Base-by-base conservation (phyloP, 768 basidiomycete genomes). In the Lactifluus subvellereus region DNA sequence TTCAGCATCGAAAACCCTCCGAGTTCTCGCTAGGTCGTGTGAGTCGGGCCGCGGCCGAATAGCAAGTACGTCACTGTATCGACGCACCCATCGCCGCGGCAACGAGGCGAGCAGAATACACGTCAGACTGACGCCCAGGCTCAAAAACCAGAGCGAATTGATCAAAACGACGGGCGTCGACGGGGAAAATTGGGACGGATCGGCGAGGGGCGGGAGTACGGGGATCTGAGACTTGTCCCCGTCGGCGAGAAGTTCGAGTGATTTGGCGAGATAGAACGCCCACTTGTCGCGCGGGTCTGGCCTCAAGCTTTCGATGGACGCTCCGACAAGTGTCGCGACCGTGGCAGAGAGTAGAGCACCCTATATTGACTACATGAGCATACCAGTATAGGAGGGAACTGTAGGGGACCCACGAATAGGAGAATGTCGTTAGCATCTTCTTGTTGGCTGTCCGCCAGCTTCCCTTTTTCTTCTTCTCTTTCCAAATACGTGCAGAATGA, bases 11-110 rank as follows among this genome's bases (percentile, higher is more conserved):
- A 49, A 10, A 20, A n/a, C 77, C 7, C 77, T 73, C 22, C 76
- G 74, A 6, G 78, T 73, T 20, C 77, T 70, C 2, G 77, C 76
- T 18, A 75, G 74, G 60, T 57, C 76, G 30, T 20, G 57, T 18
- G 20, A 58, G 22, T 33, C n/a, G 59, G 62, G 1, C 76, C 73
- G 32, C 71, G 65, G 22, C 72, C 71, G 47, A 71, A 71, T 33
- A 49, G 56, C 11, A 10, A 55, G 6, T 2, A 1, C 35, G 40
- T 54, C 14, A 59, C 22, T 38, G 14, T 32, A 54, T 18, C 38
- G 51, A 33, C 11, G 22, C 1, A 51, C 51, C 62, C 57, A 63
- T 42, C 57, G 43, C 30, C 53, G 51, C 20, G 35, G 20, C 11
- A 56, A 48, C 51, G 57, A 63, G 0, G 52, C 51, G 52, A 63